Conservation (phyloP, 768 basidiomycete species). For the Suillus sp. region DNA sequence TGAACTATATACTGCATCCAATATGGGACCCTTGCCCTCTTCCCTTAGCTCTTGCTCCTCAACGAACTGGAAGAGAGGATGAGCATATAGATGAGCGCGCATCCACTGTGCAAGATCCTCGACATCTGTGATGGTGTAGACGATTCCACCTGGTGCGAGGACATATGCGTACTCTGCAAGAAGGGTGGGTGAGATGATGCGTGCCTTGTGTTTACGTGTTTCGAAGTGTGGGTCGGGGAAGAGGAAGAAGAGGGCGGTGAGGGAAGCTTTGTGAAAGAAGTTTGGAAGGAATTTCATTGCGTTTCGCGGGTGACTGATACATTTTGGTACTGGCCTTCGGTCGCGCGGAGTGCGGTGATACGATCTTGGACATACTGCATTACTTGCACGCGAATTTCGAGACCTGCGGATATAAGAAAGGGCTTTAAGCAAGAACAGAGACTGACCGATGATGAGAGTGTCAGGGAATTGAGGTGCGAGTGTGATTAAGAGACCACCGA, state of each 20-base stretch:
- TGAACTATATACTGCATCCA: constrained; percentile 80
- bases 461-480: constrained; percentile 92
- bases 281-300: constrained; percentile 99
- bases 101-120: constrained; percentile 95
- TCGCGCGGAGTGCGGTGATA: constrained; percentile 87
- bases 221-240: constrained; percentile 99
- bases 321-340: constrained; percentile 67
- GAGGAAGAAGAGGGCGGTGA: constrained; percentile 94
- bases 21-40: constrained; percentile 71
- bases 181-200: constrained; percentile 97
- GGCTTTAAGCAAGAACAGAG: constrained; percentile 9
- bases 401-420: constrained; percentile 50
- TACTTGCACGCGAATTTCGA: constrained; percentile 97
- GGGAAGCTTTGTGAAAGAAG: constrained; percentile 88
- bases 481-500: constrained; percentile 88
- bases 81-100: constrained; percentile 81
- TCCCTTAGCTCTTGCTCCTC: constrained; percentile 74
- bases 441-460: constrained; percentile 88
- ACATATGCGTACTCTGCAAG: constrained; percentile 97
- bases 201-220: constrained; percentile 95
- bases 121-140: constrained; percentile 98
- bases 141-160: constrained; percentile 87
- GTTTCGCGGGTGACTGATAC: constrained; percentile 92
- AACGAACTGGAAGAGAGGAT: constrained; percentile 84
- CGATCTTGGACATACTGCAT: constrained; percentile 95